Conservation (phyloP, 225 moss, liverwort and hornwort species). For the Marchantia paleacea region DNA sequence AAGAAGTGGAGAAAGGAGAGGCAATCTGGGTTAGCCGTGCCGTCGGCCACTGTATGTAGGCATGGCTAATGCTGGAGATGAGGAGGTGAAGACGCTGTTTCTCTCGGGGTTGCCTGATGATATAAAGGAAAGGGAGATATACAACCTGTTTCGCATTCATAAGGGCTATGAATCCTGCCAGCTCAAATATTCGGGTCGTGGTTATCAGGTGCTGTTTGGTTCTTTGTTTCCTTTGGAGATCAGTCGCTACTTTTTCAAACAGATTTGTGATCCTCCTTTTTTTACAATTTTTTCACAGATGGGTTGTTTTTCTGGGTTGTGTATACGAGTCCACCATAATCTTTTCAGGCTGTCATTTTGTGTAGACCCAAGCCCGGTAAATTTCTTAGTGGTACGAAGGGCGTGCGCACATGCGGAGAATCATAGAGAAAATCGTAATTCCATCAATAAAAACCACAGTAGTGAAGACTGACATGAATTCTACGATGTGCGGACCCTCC, state of each 20-base stretch:
- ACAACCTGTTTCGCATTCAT: slow-evolving; percentile 73
- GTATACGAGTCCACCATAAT: too few species aligned
- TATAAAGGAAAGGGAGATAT: slow-evolving; percentile 86
- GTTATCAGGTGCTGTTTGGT: slow-evolving; percentile 55
- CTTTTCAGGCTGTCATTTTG: neutral
- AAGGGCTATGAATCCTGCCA: slow-evolving; percentile 90
- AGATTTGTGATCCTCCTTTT: neutral
- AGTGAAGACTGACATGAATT: too few species aligned
- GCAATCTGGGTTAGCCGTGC: neutral
- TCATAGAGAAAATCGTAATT: too few species aligned
- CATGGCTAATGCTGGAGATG: slow-evolving; percentile 51
- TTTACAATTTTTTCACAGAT: neutral
- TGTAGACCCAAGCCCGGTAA: neutral
- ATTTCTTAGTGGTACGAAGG: neutral
- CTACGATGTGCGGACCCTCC: too few species aligned
- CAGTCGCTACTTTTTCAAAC: neutral
- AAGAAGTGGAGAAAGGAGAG: slow-evolving; percentile 16
- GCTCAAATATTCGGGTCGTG: slow-evolving; percentile 82
- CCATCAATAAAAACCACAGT: too few species aligned
- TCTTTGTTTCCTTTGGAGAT: neutral
- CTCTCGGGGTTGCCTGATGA: slow-evolving; percentile 86
- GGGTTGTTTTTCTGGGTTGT: neutral
- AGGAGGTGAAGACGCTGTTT: slow-evolving; percentile 91
- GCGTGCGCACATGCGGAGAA: neutral
- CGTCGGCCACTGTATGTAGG: neutral